Evolutionary conservation across 2,329 filamentous ascomycete species (phyloP).

Genomic region (Moelleriella libera): DNA sequence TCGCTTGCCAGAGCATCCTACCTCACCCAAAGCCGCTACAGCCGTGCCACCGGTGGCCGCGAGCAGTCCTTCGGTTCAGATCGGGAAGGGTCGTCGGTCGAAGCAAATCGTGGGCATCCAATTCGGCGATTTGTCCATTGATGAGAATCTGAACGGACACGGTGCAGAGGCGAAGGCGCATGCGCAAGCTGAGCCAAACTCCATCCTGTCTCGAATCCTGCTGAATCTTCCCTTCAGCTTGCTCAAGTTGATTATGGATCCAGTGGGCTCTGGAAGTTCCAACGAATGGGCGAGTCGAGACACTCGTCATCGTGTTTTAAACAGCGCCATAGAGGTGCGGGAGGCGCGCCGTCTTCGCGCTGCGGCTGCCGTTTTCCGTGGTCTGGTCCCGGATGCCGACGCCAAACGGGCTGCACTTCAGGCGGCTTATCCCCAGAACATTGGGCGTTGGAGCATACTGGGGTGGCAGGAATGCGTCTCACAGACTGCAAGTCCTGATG

Average conservation of each 20-base stretch:
- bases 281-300: constrained; percentile 35
- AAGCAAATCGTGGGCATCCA: constrained; percentile 48
- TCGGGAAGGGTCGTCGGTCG: constrained; percentile 26
- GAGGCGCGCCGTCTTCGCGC: constrained; percentile 38
- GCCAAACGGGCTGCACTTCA: constrained; percentile 21
- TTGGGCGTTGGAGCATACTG: constrained; percentile 29
- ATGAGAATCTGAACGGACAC: constrained; percentile 9
- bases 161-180: constrained; percentile 16
- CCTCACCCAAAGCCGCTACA: constrained; percentile 4
- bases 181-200: constrained; percentile 21
- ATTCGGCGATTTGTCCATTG: constrained; percentile 50
- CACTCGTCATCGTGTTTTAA: constrained; percentile 32
- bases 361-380: constrained; percentile 26
- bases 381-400: constrained; percentile 18
- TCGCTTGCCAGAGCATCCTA: constrained; percentile 20
- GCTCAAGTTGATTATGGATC: constrained; percentile 53
- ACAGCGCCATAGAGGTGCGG: constrained; percentile 38
- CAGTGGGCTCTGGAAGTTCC: constrained; percentile 29
- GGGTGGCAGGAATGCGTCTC: constrained; percentile 34
- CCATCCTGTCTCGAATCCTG: constrained; percentile 49
- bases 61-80: constrained; percentile 20
- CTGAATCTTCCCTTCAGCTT: constrained; percentile 56
- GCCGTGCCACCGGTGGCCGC: constrained; percentile 15
- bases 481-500: constrained; percentile 22
- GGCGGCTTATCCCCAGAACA: constrained; percentile 22